phyloP scores from a whole-genome alignment of 306 rosid genomes.

The Castanea crenata region DNA sequence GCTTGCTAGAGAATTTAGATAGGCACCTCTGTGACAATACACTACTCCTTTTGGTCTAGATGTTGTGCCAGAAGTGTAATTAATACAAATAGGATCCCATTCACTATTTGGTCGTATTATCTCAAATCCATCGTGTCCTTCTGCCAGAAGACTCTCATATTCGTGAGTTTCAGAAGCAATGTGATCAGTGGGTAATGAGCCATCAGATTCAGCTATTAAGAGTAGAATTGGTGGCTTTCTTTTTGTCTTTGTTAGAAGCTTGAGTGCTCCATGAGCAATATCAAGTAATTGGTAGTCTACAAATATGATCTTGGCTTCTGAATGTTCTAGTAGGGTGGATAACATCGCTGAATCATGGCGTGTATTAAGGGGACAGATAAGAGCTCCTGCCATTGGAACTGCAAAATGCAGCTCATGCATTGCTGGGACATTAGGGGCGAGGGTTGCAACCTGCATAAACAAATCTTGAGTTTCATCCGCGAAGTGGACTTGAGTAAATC shows the following conservation, averaged over 20 bases:
- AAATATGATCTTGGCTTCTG: slow-evolving; percentile 68
- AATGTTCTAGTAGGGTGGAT: slow-evolving; percentile 53
- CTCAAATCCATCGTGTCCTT: slow-evolving; percentile 46
- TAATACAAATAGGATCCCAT: slow-evolving; percentile 77
- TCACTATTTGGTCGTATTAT: slow-evolving; percentile 57
- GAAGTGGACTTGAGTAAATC: background rate
- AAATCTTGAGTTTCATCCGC: background rate
- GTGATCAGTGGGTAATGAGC: slow-evolving; percentile 18
- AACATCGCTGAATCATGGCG: slow-evolving; percentile 63
- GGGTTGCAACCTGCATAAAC: slow-evolving; percentile 67
- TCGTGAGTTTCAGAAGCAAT: slow-evolving; percentile 34
- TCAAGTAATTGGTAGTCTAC: slow-evolving; percentile 65
- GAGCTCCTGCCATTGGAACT: slow-evolving; percentile 88
- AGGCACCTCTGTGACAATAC: slow-evolving; percentile 78
- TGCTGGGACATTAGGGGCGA: slow-evolving; percentile 83
- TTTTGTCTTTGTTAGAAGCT: slow-evolving; percentile 30
- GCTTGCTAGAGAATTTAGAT: slow-evolving; percentile 65
- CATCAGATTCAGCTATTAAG: slow-evolving; percentile 44
- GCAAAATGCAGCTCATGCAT: slow-evolving; percentile 92
- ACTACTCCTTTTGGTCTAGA: slow-evolving; percentile 91
- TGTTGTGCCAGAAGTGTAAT: slow-evolving; percentile 92
- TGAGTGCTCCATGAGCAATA: slow-evolving; percentile 52
- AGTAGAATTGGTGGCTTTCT: slow-evolving; percentile 50
- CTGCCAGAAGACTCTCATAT: slow-evolving; percentile 55
- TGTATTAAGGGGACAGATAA: slow-evolving; percentile 66